Evolutionary conservation across 768 basidiomycete species (phyloP), one percentile per base, ranked within the genome.

Genomic region (Serendipita vermifera): DNA sequence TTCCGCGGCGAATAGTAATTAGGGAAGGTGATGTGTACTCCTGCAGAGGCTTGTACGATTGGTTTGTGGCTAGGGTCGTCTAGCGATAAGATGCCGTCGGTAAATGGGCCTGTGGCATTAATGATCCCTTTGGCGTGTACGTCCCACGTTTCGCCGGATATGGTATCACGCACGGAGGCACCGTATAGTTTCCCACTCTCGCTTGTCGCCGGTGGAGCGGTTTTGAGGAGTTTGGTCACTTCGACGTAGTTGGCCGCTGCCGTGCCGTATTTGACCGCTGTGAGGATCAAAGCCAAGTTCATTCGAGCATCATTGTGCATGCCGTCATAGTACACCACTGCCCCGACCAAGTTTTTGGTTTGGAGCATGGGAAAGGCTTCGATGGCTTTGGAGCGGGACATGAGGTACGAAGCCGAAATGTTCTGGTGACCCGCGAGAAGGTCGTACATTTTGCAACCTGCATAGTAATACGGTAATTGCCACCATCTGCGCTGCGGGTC

Each of bases 311-410:
- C 96, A 64, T 99, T 99, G 70, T 99, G 94, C 77, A 58, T 62
- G 87, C 93, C 93, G 64, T 99, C 94, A 62, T 99, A 96, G 70
- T 98, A 98, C 14, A 99, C 94, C 55, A 99, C 74, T 13, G 91
- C 93, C 17, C 93, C 93, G 31, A 92, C 90, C 9, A 97, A 77
- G 2, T 91, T 91, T 4, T 96, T 83, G 31, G 75, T 75, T 68
- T 98, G 97, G 59, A 99, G 77, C 88, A 94, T 96, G 0, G 94
- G 94, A 73, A 98, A 99, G 0, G 86, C 81, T 65, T 96, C 91
- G 20, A 97, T 71, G 0, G 94, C 91, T 65, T 92, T 90, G 9
- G 87, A 87, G 65, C 85, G 90, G 65, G 83, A 86, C 88, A 99
- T 93, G 61, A 96, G 74, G 69, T 98, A 98, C 5, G 90, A 90